Evolutionary conservation across 2,329 filamentous ascomycete genomes (phyloP), one percentile per base, ranked within the genome.

Genomic region (Penicillium digitatum): DNA sequence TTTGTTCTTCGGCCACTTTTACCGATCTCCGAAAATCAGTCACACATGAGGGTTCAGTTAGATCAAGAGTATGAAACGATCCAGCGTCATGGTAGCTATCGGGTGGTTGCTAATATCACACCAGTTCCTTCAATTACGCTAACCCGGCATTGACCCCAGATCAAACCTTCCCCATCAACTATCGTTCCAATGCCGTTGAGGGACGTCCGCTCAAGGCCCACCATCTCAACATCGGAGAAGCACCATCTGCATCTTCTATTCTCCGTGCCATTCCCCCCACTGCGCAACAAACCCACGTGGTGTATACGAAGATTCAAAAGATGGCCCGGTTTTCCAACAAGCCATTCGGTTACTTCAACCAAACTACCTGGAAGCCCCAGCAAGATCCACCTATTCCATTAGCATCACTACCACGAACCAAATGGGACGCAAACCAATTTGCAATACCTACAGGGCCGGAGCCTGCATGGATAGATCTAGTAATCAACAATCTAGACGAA

Each of bases 401-500:
- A 2, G 64, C 72, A 14, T 60, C 61, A 3, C 65, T 78, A 3
- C 61, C 71, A 0, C 66, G 70, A 7, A 50, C 55, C 0, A 18
- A 72, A 51, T 80, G 77, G 75, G 74, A 80, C 51, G 53, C 63
- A 4, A 73, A 78, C 39, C 74, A 79, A 45, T 67, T 80, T 29
- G 59, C 70, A 6, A 66, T 70, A 52, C 67, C 62, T 7, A 70
- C 64, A n/a, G 71, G 63, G 7, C 56, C 58, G 29, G 54, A 63
- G 3, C 58, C 64, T 5, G 48, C 46, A 27, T 81, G 79, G 78
- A 66, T 80, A 1, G 78, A 80, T 57, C 59, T 81, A 1, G 69
- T 79, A 3, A 66, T 81, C 45, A 81, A 81, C 58, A 81, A 81
- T 52, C 66, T 80, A 16, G 79, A 81, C 53, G 78, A 80, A 38